phyloP scores from a whole-genome alignment of 306 rosid species.

The Vicia sativa region DNA sequence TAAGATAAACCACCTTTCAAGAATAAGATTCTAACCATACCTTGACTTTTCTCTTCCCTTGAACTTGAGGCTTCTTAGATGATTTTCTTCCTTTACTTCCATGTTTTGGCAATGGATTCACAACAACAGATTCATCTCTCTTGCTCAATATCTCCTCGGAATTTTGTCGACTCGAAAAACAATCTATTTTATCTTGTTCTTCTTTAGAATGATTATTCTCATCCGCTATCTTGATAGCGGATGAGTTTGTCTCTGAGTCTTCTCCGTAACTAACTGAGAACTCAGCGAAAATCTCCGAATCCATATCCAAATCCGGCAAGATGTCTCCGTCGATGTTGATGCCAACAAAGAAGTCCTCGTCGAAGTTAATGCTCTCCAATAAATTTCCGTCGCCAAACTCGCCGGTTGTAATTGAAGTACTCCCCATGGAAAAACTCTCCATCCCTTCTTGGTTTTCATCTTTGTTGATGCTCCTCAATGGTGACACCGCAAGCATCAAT shows the following conservation, averaged over 20 bases:
- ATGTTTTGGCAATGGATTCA: constrained; percentile 32
- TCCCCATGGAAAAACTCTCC: no score
- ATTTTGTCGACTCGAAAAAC: constrained; percentile 11
- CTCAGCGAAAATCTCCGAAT: constrained; percentile 60
- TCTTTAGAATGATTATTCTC: constrained; percentile 23
- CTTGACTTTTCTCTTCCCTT: constrained; percentile 88
- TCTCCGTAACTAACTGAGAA: constrained; percentile 52
- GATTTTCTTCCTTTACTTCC: constrained; percentile 59
- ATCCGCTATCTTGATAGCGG: not conserved
- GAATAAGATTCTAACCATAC: constrained; percentile 35
- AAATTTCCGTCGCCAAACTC: constrained; percentile 61
- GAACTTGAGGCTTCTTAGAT: constrained; percentile 60
- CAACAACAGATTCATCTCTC: constrained; percentile 37
- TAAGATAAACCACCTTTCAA: not conserved
- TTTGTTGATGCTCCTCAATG: constrained; percentile 50
- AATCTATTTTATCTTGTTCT: constrained; percentile 49
- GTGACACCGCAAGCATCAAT: constrained; percentile 80
- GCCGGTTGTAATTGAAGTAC: constrained; percentile 44
- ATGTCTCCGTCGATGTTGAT: constrained; percentile 61
- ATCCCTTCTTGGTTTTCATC: constrained; percentile 68
- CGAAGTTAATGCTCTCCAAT: constrained; percentile 77
- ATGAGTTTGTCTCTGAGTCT: constrained; percentile 58
- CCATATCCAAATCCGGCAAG: constrained; percentile 86
- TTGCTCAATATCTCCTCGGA: constrained; percentile 60
- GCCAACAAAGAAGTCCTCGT: constrained; percentile 67